phyloP scores from a whole-genome alignment of 306 rosid species.

The Hippophae gyantsensis region DNA sequence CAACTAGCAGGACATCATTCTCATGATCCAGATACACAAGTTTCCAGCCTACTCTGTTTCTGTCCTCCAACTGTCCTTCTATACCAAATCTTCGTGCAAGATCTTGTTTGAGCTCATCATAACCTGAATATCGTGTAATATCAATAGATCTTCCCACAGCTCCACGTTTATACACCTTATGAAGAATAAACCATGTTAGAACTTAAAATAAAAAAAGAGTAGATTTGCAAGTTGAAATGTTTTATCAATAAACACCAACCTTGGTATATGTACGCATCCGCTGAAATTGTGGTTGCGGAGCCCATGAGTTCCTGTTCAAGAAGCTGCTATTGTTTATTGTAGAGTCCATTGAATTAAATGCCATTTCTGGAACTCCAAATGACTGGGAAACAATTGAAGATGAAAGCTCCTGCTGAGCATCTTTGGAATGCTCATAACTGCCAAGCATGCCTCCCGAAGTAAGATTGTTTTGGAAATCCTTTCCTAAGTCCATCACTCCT shows the following conservation, averaged over 20 bases:
- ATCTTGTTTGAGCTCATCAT: slow-evolving; percentile 83
- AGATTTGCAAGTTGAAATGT: neutral
- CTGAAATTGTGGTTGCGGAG: slow-evolving; percentile 61
- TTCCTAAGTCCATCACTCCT: slow-evolving; percentile 42
- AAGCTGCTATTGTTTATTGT: slow-evolving; percentile 62
- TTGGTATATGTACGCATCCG: slow-evolving; percentile 91
- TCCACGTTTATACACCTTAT: slow-evolving; percentile 92
- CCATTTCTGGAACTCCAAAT: slow-evolving; percentile 84
- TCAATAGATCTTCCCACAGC: slow-evolving; percentile 99
- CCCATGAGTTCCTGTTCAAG: slow-evolving; percentile 66
- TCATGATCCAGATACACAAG: slow-evolving; percentile 95
- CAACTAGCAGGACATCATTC: slow-evolving; percentile 77
- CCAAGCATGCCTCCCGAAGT: slow-evolving; percentile 54
- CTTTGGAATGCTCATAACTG: slow-evolving; percentile 49
- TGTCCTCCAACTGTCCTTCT: slow-evolving; percentile 88
- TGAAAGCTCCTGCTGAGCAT: slow-evolving; percentile 79
- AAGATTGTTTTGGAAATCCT: slow-evolving; percentile 50
- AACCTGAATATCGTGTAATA: slow-evolving; percentile 68
- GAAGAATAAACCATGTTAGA: slow-evolving; percentile 18
- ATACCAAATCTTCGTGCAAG: slow-evolving; percentile 90
- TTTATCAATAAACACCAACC: slow-evolving; percentile 34
- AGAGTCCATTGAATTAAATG: slow-evolving; percentile 79
- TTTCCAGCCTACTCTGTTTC: slow-evolving; percentile 88
- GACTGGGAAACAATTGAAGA: slow-evolving; percentile 84
- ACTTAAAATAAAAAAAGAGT: neutral